phyloP scores from a whole-genome alignment of 352 stramenopile species.

The Phytophthora gonapodyides region DNA sequence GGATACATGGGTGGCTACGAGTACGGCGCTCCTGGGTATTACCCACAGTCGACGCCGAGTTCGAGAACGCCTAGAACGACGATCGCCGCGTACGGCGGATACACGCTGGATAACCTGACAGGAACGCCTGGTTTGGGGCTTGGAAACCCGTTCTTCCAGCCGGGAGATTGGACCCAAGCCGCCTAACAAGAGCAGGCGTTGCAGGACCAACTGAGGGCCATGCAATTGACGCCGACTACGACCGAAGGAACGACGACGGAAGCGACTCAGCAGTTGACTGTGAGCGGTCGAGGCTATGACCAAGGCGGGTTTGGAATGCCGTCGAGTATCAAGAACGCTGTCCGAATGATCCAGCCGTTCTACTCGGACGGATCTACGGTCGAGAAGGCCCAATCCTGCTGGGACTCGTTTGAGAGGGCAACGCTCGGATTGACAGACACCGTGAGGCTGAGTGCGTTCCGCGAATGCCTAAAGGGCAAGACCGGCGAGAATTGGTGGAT shows the following conservation, averaged over 20 bases:
- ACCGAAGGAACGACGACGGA: too few species aligned
- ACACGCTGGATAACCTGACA: not conserved
- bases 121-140: not conserved
- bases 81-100: not conserved
- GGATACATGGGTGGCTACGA: not conserved
- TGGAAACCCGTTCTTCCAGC: not conserved
- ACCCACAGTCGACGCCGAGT: too few species aligned
- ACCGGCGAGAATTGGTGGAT: conserved; percentile 7
- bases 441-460: not conserved
- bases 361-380: not conserved
- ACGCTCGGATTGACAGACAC: not conserved
- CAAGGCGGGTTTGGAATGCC: not conserved
- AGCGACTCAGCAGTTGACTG: too few species aligned
- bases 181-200: not conserved
- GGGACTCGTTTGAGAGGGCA: not conserved
- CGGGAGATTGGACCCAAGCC: not conserved
- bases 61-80: not conserved
- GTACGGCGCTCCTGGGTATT: not conserved
- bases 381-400: not conserved
- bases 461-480: conserved; percentile 1
- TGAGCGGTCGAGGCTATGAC: too few species aligned
- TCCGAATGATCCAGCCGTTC: not conserved
- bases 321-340: conserved; percentile 1
- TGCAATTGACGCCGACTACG: not conserved
- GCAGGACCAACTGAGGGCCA: not conserved